Evolutionary conservation across 2,329 filamentous ascomycete species (phyloP).

Genomic region (Lasiodiplodia sp.): DNA sequence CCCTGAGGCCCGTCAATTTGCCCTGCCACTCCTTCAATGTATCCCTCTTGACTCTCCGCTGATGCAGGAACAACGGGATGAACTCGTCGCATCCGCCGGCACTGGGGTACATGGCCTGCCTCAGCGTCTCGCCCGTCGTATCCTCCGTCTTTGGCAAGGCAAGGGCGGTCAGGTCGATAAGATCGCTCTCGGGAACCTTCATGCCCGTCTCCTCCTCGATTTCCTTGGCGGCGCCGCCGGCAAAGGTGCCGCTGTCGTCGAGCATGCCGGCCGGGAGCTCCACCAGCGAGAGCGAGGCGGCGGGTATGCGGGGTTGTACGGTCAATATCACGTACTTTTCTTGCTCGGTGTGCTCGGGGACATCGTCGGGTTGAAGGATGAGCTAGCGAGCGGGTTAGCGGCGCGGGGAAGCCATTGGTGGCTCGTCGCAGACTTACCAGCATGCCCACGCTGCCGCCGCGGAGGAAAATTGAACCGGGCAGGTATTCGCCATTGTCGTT

Average conservation of each 20-base stretch:
- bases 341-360: constrained; percentile 47
- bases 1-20: constrained; percentile 61
- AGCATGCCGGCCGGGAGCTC: constrained; percentile 69
- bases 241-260: constrained; percentile 60
- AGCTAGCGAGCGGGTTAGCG: constrained; percentile 47
- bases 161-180: constrained; percentile 63
- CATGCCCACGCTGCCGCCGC: constrained; percentile 66
- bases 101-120: constrained; percentile 61
- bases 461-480: constrained; percentile 64
- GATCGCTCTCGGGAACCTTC: constrained; percentile 56
- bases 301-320: constrained; percentile 64
- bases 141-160: constrained; percentile 46
- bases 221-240: constrained; percentile 63
- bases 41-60: constrained; percentile 58
- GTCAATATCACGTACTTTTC: constrained; percentile 63
- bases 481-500: constrained; percentile 60
- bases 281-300: constrained; percentile 60
- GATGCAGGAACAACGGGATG: constrained; percentile 63
- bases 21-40: constrained; percentile 60
- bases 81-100: constrained; percentile 66
- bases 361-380: constrained; percentile 62
- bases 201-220: constrained; percentile 65
- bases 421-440: constrained; percentile 48
- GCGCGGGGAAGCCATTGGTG: neutral
- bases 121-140: constrained; percentile 45